phyloP scores from a whole-genome alignment of 1,139 yeast species.

The Candida buenavistaensis region DNA sequence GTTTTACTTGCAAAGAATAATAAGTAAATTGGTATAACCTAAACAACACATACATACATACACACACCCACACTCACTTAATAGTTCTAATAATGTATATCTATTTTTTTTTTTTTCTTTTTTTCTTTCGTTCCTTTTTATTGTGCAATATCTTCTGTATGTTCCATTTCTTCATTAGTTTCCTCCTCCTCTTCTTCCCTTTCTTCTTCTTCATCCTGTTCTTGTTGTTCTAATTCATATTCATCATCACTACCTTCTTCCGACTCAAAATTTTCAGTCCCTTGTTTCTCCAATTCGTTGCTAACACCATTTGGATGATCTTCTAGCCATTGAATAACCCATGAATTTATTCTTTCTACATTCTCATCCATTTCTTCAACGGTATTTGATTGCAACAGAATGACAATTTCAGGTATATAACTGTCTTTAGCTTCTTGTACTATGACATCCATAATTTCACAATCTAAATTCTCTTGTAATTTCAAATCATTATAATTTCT shows the following conservation, averaged over 20 bases:
- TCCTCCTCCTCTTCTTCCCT: slow-evolving; percentile 9
- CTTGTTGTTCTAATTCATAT: slow-evolving; percentile 9
- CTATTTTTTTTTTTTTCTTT: too few relatives aligned
- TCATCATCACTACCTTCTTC: slow-evolving; percentile 11
- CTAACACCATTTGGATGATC: slow-evolving; percentile 46
- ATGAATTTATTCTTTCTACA: slow-evolving; percentile 67
- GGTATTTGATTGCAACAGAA: slow-evolving; percentile 70
- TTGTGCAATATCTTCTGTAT: slow-evolving; percentile 13
- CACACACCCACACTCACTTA: too few relatives aligned
- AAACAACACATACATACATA: too few relatives aligned
- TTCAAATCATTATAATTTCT: slow-evolving; percentile 79
- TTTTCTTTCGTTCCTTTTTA: too few relatives aligned
- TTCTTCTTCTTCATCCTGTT: slow-evolving; percentile 9
- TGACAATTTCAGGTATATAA: slow-evolving; percentile 77
- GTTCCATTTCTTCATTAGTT: slow-evolving; percentile 13
- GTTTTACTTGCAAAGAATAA: slow-evolving; percentile 28
- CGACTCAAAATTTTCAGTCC: slow-evolving; percentile 8
- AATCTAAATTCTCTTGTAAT: slow-evolving; percentile 88
- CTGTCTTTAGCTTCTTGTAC: slow-evolving; percentile 83
- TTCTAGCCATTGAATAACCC: slow-evolving; percentile 74
- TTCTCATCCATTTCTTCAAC: slow-evolving; percentile 80
- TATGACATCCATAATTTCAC: slow-evolving; percentile 95
- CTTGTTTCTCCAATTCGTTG: slow-evolving; percentile 23
- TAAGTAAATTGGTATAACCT: slow-evolving; percentile 13
- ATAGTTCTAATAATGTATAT: too few relatives aligned